Percentiles rank a stretch among this genome's conserved stretches.
These are phyloP conservation scores for Arctium minus DNA, from an alignment of 129 eudicot species.

Conservation along the genomic window DNA sequence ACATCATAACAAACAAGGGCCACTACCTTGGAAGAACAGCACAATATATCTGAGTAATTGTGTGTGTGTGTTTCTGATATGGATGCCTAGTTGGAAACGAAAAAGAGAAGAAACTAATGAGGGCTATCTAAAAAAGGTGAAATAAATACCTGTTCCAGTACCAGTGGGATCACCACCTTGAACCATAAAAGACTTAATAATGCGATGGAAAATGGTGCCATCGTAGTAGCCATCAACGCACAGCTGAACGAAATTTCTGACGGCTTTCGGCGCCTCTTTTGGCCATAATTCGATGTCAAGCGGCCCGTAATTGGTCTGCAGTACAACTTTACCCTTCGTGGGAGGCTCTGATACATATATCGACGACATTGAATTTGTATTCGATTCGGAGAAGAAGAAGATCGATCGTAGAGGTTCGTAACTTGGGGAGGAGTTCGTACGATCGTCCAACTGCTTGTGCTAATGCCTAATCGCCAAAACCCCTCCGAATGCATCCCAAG, in stretches of 20 bases:
- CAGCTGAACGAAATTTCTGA: constrained; percentile 82
- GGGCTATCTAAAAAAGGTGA: background rate
- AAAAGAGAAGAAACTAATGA: background rate
- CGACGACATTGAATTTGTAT: constrained; percentile 56
- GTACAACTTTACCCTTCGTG: constrained; percentile 78
- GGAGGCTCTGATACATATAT: constrained; percentile 95
- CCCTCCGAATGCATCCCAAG: background rate
- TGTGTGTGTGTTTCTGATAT: background rate
- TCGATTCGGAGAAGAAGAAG: constrained; percentile 1
- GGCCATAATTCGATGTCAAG: constrained; percentile 95
- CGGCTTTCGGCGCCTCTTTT: constrained; percentile 96
- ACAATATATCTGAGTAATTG: background rate
- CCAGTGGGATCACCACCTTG: constrained; percentile 98
- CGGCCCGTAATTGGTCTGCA: constrained; percentile 76
- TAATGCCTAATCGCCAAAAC: constrained; percentile 3
- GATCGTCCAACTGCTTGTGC: constrained; percentile 19
- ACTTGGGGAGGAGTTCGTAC: background rate
- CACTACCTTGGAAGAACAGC: background rate
- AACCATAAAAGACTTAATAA: constrained; percentile 75
- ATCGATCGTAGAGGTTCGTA: background rate
- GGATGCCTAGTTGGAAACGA: background rate
- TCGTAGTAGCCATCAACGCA: constrained; percentile 92
- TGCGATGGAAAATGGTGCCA: constrained; percentile 76
- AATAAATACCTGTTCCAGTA: constrained; percentile 64
- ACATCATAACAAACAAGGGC: background rate